phyloP scores from a whole-genome alignment of 345 rosid genomes.

The Euphorbia peplus region DNA sequence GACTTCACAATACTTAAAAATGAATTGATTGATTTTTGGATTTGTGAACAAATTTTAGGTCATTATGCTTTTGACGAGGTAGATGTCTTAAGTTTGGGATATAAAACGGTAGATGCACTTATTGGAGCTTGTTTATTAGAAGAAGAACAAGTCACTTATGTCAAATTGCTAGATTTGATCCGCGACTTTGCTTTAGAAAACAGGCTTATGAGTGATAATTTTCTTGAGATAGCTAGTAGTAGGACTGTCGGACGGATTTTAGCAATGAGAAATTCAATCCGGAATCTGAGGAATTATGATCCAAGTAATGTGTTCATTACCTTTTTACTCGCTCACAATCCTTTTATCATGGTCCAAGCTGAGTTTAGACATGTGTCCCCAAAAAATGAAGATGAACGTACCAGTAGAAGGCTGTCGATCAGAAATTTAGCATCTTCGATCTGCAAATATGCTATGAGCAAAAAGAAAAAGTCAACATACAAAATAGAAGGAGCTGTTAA shows the following conservation, averaged over 20 bases:
- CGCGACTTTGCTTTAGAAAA: neutral
- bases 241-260: neutral
- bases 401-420: no score
- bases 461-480: no score
- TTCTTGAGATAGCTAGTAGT: neutral
- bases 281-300: neutral
- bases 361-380: neutral
- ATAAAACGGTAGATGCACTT: neutral
- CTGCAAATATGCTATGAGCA: no score
- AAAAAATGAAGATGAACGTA: no score
- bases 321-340: neutral
- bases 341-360: neutral
- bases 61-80: no score
- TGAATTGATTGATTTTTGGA: neutral
- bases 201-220: no score
- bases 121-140: neutral
- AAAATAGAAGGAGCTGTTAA: no score
- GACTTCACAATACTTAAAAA: no score
- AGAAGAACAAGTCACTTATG: neutral
- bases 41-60: neutral
- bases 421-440: no score
- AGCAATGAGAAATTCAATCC: neutral
- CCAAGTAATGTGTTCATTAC: neutral
- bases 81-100: no score
- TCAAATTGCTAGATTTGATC: neutral